Evolutionary conservation across 129 eudicot species (phyloP), one percentile per base, ranked within the genome.

Genomic region (Flaveria brownii): DNA sequence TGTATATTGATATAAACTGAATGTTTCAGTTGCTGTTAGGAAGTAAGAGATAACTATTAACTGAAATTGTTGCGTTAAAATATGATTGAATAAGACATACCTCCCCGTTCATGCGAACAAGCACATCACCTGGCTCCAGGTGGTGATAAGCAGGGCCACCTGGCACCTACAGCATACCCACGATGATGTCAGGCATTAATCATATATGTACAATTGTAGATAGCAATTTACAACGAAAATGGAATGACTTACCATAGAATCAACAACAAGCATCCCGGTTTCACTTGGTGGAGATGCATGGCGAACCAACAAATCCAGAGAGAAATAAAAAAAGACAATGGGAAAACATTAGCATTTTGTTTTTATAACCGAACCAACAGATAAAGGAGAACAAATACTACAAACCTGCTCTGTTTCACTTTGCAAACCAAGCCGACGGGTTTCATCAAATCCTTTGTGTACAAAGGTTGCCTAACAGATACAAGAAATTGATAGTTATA

Each of bases 251-350:
- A 95, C 99, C 86, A 91, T 94, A 52, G 97, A 95, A 79, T 95
- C 99, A 70, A 95, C 90, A 17, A 95, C 97, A 61, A 95, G 96
- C 99, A 95, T 95, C 81, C 99, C 99, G 26, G 99, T 95, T 89
- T 91, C 99, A 47, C 68, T 91, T 16, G 89, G 85, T 23, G 96
- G 97, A 81, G 99, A 89, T 72, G 94, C 96, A 81, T 82, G 86
- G 74, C 99, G 97, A 45, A 95, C 99, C 85, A 95, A 73, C 99
- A 91, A 78, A 70, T 73, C 72, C 85, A 86, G 23, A 82, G 54
- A 70, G 55, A 28, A 73, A 51, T 46, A 59, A 66, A 25, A 43
- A 63, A 69, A 66, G 78, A 43, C 51, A 63, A 25, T 50, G n/a
- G 51, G 16, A 20, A 50, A 45, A 49, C 41, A 60, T 60, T 18